These are phyloP conservation scores for Nakazawaea laoshanensis DNA, from an alignment of 805 yeast species.

Conservation along the genomic window DNA sequence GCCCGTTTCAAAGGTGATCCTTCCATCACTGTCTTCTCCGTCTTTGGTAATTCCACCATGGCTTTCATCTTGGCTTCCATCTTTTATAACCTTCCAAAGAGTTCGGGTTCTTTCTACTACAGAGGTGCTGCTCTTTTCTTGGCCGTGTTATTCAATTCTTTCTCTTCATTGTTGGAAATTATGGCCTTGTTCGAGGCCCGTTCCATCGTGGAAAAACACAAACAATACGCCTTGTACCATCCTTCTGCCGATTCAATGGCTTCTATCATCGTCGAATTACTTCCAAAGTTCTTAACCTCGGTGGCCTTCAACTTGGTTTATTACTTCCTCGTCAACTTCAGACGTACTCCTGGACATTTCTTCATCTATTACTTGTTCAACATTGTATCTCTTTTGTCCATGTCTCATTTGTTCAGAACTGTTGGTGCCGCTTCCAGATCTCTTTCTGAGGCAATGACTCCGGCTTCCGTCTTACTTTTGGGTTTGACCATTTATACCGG, in stretches of 20 bases:
- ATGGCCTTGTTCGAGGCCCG: slow-evolving; percentile 35
- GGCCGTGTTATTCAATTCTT: slow-evolving; percentile 33
- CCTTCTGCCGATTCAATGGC: slow-evolving; percentile 62
- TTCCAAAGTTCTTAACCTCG: slow-evolving; percentile 34
- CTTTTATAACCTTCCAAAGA: slow-evolving; percentile 32
- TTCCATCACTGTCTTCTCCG: slow-evolving; percentile 27
- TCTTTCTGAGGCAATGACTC: slow-evolving; percentile 32
- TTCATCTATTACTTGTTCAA: slow-evolving; percentile 41
- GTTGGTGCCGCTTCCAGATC: slow-evolving; percentile 28
- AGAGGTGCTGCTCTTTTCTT: slow-evolving; percentile 29
- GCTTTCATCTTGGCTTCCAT: slow-evolving; percentile 41
- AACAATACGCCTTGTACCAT: slow-evolving; percentile 47
- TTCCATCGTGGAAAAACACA: slow-evolving; percentile 51
- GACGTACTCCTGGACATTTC: slow-evolving; percentile 45
- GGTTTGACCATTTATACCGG: slow-evolving; percentile 35
- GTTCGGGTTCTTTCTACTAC: slow-evolving; percentile 33
- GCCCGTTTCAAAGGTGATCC: slow-evolving; percentile 38
- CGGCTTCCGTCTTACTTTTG: slow-evolving; percentile 31
- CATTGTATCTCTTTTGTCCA: slow-evolving; percentile 34
- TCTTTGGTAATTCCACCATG: slow-evolving; percentile 34
- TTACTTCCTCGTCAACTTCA: slow-evolving; percentile 47
- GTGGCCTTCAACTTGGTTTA: slow-evolving; percentile 37
- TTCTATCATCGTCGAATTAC: slow-evolving; percentile 50
- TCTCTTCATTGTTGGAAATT: slow-evolving; percentile 36
- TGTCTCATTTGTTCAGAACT: slow-evolving; percentile 44